Percentiles rank a stretch among this genome's conserved stretches.
Conservation (phyloP, 768 basidiomycete genomes). For the Trametes cubensis region DNA sequence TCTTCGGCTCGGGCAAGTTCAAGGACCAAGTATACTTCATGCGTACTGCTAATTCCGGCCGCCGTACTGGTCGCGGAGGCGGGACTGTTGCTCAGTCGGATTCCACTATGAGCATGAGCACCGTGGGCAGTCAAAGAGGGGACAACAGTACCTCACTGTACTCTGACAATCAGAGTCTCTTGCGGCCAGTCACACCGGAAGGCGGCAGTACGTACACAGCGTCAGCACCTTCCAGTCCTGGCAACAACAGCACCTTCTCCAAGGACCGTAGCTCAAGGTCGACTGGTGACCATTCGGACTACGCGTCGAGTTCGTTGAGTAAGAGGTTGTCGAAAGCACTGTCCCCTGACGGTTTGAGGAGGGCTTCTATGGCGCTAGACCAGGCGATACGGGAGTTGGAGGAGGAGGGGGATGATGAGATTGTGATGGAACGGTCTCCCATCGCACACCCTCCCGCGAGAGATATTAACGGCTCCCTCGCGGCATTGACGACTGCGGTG, state of each 20-base stretch:
- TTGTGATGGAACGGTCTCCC: constrained; percentile 71
- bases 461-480: constrained; percentile 14
- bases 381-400: constrained; percentile 79
- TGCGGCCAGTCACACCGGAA: constrained; percentile 62
- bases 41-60: constrained; percentile 45
- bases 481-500: constrained; percentile 20
- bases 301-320: constrained; percentile 30
- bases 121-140: constrained; percentile 42
- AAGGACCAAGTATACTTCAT: constrained; percentile 74
- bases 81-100: constrained; percentile 47
- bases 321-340: constrained; percentile 51
- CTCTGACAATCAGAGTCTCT: constrained; percentile 47
- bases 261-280: constrained; percentile 36
- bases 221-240: constrained; percentile 47
- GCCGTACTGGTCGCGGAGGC: constrained; percentile 41
- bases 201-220: constrained; percentile 38
- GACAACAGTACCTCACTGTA: constrained; percentile 48
- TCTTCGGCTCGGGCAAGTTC: constrained; percentile 81
- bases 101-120: constrained; percentile 43
- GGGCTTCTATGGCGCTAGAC: constrained; percentile 75
- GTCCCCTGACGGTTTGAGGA: constrained; percentile 53
- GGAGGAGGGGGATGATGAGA: constrained; percentile 60
- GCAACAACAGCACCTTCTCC: constrained; percentile 37
- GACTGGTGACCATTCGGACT: constrained; percentile 34
- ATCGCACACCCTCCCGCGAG: constrained; percentile 25